phyloP scores from a whole-genome alignment of 345 rosid species.

The Sonneratia caseolaris region DNA sequence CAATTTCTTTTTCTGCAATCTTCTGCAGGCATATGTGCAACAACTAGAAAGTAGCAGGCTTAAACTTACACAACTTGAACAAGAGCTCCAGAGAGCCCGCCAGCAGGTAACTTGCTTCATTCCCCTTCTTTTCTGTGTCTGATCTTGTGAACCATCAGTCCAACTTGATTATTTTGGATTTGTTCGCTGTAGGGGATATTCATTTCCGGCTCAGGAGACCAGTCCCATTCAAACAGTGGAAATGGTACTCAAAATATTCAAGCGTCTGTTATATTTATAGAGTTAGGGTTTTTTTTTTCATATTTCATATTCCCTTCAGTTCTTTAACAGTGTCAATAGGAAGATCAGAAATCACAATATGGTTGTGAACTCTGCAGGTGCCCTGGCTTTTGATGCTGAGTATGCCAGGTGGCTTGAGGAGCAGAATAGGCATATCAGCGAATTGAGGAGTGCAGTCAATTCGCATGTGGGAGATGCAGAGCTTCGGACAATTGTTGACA shows the following conservation, averaged over 20 bases:
- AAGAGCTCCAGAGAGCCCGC: slow-evolving; percentile 90
- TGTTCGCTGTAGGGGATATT: slow-evolving; percentile 59
- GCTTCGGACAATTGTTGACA: slow-evolving; percentile 76
- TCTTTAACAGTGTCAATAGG: neutral
- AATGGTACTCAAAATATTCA: slow-evolving; percentile 39
- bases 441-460: slow-evolving; percentile 90
- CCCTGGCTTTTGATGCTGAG: slow-evolving; percentile 89
- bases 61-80: slow-evolving; percentile 82
- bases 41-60: slow-evolving; percentile 89
- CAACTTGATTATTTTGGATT: neutral
- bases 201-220: slow-evolving; percentile 87
- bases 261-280: neutral
- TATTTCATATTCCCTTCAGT: neutral
- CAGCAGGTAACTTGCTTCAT: slow-evolving; percentile 54
- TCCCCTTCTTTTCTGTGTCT: neutral
- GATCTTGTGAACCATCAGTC: neutral
- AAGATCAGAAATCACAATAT: neutral
- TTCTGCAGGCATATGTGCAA: slow-evolving; percentile 77
- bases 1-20: slow-evolving; percentile 5
- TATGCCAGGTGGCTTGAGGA: slow-evolving; percentile 92
- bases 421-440: slow-evolving; percentile 63
- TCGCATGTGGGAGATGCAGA: slow-evolving; percentile 89
- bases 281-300: neutral
- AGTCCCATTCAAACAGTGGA: slow-evolving; percentile 81
- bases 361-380: slow-evolving; percentile 37